A percentile compares a stretch with the other conserved stretches of the same genome.
Conservation (phyloP, 106 monocot species). For the Triglochin maritima region DNA sequence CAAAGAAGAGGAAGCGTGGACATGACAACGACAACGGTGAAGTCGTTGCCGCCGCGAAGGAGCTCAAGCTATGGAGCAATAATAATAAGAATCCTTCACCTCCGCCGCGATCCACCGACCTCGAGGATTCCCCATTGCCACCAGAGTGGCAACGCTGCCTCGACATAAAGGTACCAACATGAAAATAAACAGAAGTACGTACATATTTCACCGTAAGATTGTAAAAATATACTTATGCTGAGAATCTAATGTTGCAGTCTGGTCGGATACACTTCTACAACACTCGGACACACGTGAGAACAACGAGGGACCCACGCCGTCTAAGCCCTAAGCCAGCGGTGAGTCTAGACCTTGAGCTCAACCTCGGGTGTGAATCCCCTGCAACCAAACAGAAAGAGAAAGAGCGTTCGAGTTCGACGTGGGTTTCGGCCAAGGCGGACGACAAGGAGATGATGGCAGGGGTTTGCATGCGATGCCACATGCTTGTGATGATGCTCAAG, state of each 20-base stretch:
- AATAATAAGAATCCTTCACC: neutral
- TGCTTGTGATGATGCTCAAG: conserved; percentile 75
- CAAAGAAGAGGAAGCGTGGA: conserved; percentile 46
- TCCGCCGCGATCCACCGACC: neutral
- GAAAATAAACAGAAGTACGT: too few relatives aligned
- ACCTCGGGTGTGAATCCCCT: conserved; percentile 31
- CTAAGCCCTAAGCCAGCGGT: neutral
- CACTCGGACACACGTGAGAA: conserved; percentile 54
- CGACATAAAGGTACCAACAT: conserved; percentile 49
- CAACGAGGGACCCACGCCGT: conserved; percentile 33
- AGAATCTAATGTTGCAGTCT: conserved; percentile 27
- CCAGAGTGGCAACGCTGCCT: conserved; percentile 69
- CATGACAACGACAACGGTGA: neutral
- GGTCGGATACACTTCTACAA: conserved; percentile 69
- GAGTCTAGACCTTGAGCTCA: conserved; percentile 52
- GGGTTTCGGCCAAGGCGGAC: conserved; percentile 2
- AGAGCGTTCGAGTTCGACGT: neutral
- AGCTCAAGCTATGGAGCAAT: conserved; percentile 6
- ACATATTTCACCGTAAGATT: too few relatives aligned
- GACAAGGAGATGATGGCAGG: conserved; percentile 53
- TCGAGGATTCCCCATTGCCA: conserved; percentile 47
- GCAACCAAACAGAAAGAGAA: neutral
- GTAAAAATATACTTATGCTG: neutral
- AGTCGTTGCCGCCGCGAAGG: neutral
- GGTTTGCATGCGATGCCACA: conserved; percentile 68